Percentiles rank a stretch among this genome's conserved stretches.
phyloP scores from a whole-genome alignment of 1,284 basidiomycete species.

The Trichosporon faecale region DNA sequence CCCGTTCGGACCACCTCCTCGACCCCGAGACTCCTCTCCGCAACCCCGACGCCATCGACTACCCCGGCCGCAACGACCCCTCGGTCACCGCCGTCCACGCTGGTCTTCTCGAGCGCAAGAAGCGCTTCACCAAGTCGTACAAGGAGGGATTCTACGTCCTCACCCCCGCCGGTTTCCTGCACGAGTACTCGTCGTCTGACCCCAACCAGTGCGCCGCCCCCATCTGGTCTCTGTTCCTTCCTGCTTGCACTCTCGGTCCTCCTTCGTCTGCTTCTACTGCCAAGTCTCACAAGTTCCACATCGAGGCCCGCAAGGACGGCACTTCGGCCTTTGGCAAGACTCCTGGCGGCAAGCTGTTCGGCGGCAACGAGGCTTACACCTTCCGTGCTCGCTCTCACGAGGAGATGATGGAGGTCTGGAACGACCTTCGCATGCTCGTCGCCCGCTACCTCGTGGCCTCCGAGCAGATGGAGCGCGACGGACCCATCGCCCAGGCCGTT shows the following conservation, averaged over 20 bases:
- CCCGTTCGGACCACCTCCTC: constrained; percentile 89
- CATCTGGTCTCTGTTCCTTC: constrained; percentile 85
- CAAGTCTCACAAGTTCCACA: constrained; percentile 93
- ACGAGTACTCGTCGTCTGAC: constrained; percentile 83
- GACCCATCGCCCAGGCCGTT: constrained; percentile 90
- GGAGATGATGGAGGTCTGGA: constrained; percentile 99
- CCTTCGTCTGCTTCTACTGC: constrained; percentile 67
- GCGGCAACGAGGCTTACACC: constrained; percentile 68
- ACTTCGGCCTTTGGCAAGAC: constrained; percentile 58
- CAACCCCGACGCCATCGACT: constrained; percentile 74
- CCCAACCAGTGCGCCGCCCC: constrained; percentile 65
- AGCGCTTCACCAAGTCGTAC: constrained; percentile 89
- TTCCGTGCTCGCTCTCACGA: constrained; percentile 88
- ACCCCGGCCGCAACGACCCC: constrained; percentile 92
- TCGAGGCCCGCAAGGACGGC: constrained; percentile 80
- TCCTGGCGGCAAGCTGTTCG: constrained; percentile 60
- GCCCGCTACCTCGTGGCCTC: constrained; percentile 92
- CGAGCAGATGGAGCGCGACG: constrained; percentile 88
- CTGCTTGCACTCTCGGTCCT: constrained; percentile 92
- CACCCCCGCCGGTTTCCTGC: constrained; percentile 91
- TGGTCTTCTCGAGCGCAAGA: constrained; percentile 93
- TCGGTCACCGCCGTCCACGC: constrained; percentile 83
- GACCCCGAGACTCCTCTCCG: constrained; percentile 93
- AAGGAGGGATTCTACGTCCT: constrained; percentile 88
- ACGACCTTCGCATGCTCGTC: constrained; percentile 93